These are phyloP conservation scores for Endocalyx cinctus DNA, from an alignment of 2,329 filamentous ascomycete genomes.

Conservation along the genomic window DNA sequence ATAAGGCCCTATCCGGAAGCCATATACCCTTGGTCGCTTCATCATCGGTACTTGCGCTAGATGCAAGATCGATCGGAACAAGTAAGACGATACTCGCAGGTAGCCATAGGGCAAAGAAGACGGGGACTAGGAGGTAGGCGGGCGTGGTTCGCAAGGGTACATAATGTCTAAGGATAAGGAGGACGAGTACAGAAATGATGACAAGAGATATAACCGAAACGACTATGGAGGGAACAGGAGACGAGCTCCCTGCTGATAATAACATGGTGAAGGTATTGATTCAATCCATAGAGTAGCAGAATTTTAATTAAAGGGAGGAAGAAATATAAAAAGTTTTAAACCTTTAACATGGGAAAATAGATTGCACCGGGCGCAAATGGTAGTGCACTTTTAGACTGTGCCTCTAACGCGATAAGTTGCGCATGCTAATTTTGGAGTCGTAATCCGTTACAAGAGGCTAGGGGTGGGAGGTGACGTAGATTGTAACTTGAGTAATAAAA, in stretches of 20 bases:
- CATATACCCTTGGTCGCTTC: constrained; percentile 75
- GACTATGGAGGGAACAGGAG: constrained; percentile 71
- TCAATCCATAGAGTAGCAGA: background rate
- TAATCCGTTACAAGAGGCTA: too few relatives aligned
- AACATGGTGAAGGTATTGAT: constrained; percentile 41
- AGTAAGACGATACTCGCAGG: constrained; percentile 87
- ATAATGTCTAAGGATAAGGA: constrained; percentile 84
- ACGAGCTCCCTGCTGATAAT: constrained; percentile 47
- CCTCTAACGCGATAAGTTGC: too few relatives aligned
- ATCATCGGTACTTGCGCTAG: constrained; percentile 70
- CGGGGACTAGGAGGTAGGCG: constrained; percentile 81
- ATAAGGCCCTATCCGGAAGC: constrained; percentile 71
- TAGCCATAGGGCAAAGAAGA: constrained; percentile 93
- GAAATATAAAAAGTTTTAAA: constrained; percentile 2
- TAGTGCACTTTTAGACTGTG: too few relatives aligned
- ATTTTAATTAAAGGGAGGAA: background rate
- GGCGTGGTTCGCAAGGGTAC: constrained; percentile 87
- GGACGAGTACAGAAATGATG: constrained; percentile 68
- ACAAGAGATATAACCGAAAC: constrained; percentile 72
- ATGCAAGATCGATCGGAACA: constrained; percentile 93
- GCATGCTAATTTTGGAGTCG: too few relatives aligned
- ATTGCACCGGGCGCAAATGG: too few relatives aligned
- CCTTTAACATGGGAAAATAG: constrained; percentile 6
- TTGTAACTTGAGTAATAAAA: too few relatives aligned
- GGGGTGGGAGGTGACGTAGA: too few relatives aligned